These are phyloP conservation scores for Desmodesmus armatus DNA, from an alignment of 139 green algal species.

Conservation along the genomic window DNA sequence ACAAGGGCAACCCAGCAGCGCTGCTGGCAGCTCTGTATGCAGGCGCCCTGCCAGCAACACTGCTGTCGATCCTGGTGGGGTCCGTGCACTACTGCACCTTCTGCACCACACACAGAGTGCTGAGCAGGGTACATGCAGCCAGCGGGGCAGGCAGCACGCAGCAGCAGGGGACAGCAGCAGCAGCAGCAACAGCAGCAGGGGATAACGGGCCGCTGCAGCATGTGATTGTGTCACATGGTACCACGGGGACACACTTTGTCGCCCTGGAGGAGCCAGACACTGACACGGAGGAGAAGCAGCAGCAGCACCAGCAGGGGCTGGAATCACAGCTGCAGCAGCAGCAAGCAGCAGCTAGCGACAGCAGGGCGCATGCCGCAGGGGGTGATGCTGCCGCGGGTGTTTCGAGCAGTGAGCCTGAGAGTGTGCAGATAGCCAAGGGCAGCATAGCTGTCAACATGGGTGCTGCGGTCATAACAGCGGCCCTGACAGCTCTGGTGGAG, in stretches of 20 bases:
- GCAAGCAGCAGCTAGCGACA: conserved; percentile 11
- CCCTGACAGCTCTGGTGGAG: conserved; percentile 40
- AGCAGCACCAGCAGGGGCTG: neutral
- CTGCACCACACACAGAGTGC: conserved; percentile 1
- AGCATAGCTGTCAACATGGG: neutral
- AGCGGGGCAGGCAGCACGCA: conserved; percentile 17
- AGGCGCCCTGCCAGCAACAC: conserved; percentile 10
- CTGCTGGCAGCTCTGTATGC: conserved; percentile 28
- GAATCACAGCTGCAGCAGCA: conserved; percentile 34
- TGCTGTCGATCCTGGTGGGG: conserved; percentile 35
- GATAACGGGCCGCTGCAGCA: neutral
- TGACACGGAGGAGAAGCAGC: neutral
- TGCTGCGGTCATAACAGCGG: conserved; percentile 29
- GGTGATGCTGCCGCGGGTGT: neutral
- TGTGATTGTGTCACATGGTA: conserved; percentile 28
- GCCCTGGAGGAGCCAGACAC: neutral
- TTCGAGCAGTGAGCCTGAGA: neutral
- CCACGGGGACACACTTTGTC: conserved; percentile 26
- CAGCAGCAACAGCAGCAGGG: neutral
- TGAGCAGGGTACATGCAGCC: neutral
- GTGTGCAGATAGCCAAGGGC: neutral
- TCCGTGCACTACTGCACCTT: conserved; percentile 33
- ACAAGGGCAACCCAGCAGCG: neutral
- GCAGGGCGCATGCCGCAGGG: neutral
- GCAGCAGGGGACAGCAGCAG: neutral